Evolutionary conservation across 2,329 filamentous ascomycete genomes (phyloP), one percentile per base, ranked within the genome.

Genomic region (Lecanoromycetidae sp.): DNA sequence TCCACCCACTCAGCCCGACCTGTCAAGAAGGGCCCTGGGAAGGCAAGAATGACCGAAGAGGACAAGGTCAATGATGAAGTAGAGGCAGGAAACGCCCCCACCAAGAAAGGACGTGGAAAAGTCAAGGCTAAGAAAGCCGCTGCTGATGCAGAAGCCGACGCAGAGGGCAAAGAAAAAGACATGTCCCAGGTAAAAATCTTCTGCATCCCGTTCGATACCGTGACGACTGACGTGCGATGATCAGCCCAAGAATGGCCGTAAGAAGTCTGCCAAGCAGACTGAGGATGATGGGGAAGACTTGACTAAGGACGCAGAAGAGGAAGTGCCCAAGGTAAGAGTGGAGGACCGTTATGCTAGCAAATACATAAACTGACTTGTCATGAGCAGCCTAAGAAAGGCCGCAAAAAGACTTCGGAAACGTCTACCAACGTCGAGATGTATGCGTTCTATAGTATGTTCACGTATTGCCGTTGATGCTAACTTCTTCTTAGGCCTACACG

Each of bases 1-100:
- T 10, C 10, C 10, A 26, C 52, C 12, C 43, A 51, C n/a, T 54
- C 49, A 2, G 38, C 44, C 6, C 49, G 32, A 12, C n/a, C 37
- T 7, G 46, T 49, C 2, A 46, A 49, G 12, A 49, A 49, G 27
- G 52, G 43, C 15, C 47, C 53, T 17, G 51, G 53, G 42, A 57
- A 58, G 43, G 41, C 40, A 26, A 60, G 57, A 50, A 60, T 57
- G 44, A 51, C 52, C 44, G 61, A 62, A 26, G 57, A 58, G n/a
- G 55, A 57, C 15, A 51, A 57, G 1, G 53, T 52, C 5, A 27
- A 45, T 13, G 30, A 20, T 25, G 33, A 17, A 9, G 4, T 34
- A 9, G 25, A 26, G n/a, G 22, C 29, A 34, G 45, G 43, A 4
- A 17, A 25, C 9, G 32, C 30, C 9, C 40, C 46, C n/a, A 19